A percentile compares a stretch with the other conserved stretches of the same genome.
These are phyloP conservation scores for Yamadazyma sp. DNA, from an alignment of 805 yeast species.

Conservation along the genomic window DNA sequence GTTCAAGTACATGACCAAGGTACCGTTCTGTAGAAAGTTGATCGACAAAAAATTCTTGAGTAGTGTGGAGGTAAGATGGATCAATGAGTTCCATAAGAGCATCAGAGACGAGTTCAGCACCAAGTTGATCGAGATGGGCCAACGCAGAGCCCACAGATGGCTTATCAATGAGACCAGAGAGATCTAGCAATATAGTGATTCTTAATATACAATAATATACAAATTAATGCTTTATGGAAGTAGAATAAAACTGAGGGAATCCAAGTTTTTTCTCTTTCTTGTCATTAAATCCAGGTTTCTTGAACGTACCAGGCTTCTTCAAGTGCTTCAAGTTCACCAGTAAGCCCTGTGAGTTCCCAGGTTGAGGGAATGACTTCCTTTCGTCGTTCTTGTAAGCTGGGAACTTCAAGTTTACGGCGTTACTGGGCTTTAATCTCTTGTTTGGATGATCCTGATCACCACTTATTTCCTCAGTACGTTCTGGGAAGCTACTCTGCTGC, in stretches of 20 bases:
- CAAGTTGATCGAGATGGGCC: constrained; percentile 52
- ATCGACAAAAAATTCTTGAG: constrained; percentile 33
- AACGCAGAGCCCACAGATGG: constrained; percentile 67
- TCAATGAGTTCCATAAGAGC: constrained; percentile 36
- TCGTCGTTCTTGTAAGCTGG: constrained; percentile 17
- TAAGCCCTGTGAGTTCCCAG: not conserved
- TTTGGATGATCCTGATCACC: not conserved
- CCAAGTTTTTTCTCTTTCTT: constrained; percentile 21
- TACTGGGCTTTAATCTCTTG: constrained; percentile 10
- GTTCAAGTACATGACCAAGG: constrained; percentile 42
- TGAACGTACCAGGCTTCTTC: constrained; percentile 13
- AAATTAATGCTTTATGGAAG: constrained; percentile 19
- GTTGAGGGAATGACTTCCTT: not conserved
- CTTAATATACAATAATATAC: constrained; percentile 13
- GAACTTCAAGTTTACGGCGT: constrained; percentile 11
- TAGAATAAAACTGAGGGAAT: constrained; percentile 27
- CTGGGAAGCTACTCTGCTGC: not conserved
- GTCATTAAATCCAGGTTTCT: constrained; percentile 29
- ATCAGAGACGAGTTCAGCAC: constrained; percentile 32
- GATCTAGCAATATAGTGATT: constrained; percentile 1
- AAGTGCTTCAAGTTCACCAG: constrained; percentile 9
- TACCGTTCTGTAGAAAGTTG: constrained; percentile 51
- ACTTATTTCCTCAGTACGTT: not conserved
- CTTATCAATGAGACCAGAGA: constrained; percentile 62
- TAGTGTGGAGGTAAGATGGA: constrained; percentile 36